Evolutionary conservation across 352 stramenopile species (phyloP).

Genomic region (Globisporangium yorkense): DNA sequence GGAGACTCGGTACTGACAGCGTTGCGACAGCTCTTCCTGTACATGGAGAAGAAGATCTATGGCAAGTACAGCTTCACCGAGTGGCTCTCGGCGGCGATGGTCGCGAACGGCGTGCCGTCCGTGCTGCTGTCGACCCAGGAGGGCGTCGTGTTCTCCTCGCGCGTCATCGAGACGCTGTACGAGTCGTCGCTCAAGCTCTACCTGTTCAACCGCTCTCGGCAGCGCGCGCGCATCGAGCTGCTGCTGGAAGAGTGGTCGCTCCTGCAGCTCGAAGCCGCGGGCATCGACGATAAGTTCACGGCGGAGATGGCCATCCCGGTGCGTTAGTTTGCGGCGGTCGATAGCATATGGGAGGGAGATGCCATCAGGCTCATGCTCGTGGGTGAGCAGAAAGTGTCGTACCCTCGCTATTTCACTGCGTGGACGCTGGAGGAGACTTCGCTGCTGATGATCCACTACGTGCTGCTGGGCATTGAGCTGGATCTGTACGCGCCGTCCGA

Average conservation of each 20-base stretch:
- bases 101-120: constrained; percentile 71
- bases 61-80: constrained; percentile 81
- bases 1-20: background rate
- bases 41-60: constrained; percentile 84
- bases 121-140: constrained; percentile 84
- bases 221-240: constrained; percentile 72
- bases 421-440: constrained; percentile 75
- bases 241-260: constrained; percentile 78
- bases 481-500: constrained; percentile 74
- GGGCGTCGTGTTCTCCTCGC: constrained; percentile 67
- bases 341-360: background rate
- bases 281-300: constrained; percentile 76
- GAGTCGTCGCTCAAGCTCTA: constrained; percentile 78
- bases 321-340: constrained; percentile 5
- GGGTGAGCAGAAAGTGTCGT: constrained; percentile 47
- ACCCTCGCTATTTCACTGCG: constrained; percentile 78
- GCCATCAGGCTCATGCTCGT: background rate
- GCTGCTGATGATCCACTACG: constrained; percentile 76
- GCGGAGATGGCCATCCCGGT: constrained; percentile 81
- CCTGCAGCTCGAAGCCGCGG: constrained; percentile 62
- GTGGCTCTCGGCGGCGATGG: constrained; percentile 77
- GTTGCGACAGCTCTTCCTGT: constrained; percentile 60
- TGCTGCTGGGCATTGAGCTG: constrained; percentile 67
- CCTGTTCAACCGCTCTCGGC: constrained; percentile 76
- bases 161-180: constrained; percentile 77